Evolutionary conservation across 306 rosid species (phyloP), one percentile per base, ranked within the genome.

Genomic region (Vicia sativa): DNA sequence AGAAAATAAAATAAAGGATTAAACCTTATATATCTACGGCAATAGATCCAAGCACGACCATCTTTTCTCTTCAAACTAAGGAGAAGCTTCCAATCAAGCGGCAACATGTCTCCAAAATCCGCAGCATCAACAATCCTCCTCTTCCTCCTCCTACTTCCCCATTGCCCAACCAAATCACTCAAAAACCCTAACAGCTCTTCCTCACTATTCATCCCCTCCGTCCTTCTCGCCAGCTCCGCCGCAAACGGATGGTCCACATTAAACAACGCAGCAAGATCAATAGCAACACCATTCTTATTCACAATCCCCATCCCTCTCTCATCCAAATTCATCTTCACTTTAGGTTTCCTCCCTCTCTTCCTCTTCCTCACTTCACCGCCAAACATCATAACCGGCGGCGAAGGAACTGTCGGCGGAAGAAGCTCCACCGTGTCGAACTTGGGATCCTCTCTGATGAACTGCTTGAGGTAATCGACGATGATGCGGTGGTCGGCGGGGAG

Each of bases 131-230:
- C 97, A 18, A 91, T 84, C 83, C 84, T 84, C 54, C 97, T 84
- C 87, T 79, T 88, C 84, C 77, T 91, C 80, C 97, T 77, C 74
- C 96, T 77, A 57, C 97, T 91, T 0, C 90, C 97, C 97, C 97
- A 91, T 26, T 88, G 85, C 14, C 97, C 97, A 5, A 56, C 85
- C 76, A 91, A 77, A n/a, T 83, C 87, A 72, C 92, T 86, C 86
- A 88, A 74, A 75, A 88, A 91, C 29, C 84, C 95, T 65, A 91
- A 82, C 62, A 91, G 52, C 74, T 79, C 81, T 59, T 81, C 97
- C 41, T 91, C 97, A 11, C 49, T 68, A 74, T 61, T 73, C 84
- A 91, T 39, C 9, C 91, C 95, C 35, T 57, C 77, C 6, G 92
- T 91, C 78, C 87, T 68, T 67, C 83, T 74, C 74, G 80, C 79